These are phyloP conservation scores for Theobroma grandiflorum DNA, from an alignment of 441 rosid genomes.

Conservation along the genomic window DNA sequence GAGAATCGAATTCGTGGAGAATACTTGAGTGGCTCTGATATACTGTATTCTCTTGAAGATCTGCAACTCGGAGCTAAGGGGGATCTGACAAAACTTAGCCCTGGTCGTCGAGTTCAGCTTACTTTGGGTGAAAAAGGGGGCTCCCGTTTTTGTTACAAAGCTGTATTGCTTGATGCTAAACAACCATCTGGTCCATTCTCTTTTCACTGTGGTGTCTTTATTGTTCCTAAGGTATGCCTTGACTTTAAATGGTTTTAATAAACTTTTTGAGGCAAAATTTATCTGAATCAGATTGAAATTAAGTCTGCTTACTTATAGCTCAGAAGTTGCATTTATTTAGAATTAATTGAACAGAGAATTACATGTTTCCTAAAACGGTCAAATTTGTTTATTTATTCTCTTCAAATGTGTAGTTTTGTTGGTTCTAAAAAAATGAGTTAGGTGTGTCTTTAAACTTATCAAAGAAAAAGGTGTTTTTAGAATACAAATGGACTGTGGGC, in stretches of 20 bases:
- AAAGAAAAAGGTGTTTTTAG: not conserved
- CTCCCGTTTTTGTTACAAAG: constrained; percentile 65
- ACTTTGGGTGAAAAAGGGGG: constrained; percentile 60
- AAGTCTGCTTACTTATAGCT: not conserved
- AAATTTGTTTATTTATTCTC: not conserved
- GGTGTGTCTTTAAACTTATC: not conserved
- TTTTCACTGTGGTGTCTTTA: constrained; percentile 80
- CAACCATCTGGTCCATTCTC: constrained; percentile 52
- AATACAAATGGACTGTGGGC: constrained; percentile 5
- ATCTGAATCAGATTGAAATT: not conserved
- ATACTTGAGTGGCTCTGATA: constrained; percentile 66
- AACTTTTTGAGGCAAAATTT: not conserved
- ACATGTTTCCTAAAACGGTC: not conserved
- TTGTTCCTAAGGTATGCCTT: constrained; percentile 82
- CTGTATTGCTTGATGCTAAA: constrained; percentile 82
- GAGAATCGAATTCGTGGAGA: constrained; percentile 79
- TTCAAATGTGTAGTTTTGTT: not conserved
- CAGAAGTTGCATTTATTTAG: not conserved
- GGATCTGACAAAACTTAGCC: constrained; percentile 55
- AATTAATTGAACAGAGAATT: not conserved
- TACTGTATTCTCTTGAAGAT: constrained; percentile 78
- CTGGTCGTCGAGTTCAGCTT: constrained; percentile 71
- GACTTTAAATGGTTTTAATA: not conserved
- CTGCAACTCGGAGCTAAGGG: constrained; percentile 77
- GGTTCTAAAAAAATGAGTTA: not conserved